These are phyloP conservation scores for Aureobasidium sp. DNA, from an alignment of 2,329 filamentous ascomycete genomes.

Conservation along the genomic window DNA sequence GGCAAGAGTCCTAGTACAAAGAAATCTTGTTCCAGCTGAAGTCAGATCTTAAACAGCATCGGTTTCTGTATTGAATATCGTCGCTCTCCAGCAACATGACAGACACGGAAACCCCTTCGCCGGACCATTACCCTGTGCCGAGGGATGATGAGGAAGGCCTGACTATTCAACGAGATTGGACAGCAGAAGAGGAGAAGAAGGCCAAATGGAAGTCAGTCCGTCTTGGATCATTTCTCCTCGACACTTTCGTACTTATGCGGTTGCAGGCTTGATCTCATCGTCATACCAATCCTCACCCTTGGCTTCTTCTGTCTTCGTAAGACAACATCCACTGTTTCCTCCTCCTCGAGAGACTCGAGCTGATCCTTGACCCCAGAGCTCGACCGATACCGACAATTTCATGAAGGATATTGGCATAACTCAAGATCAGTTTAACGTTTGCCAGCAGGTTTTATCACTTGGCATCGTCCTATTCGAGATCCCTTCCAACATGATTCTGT, in stretches of 20 bases:
- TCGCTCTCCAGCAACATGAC: neutral
- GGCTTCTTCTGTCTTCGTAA: constrained; percentile 26
- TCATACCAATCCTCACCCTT: constrained; percentile 25
- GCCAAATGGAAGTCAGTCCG: constrained; percentile 22
- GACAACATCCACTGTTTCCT: neutral
- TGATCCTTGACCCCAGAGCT: constrained; percentile 15
- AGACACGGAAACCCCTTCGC: neutral
- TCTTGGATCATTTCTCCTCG: neutral
- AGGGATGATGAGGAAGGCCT: constrained; percentile 1
- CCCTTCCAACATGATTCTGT: constrained; percentile 24
- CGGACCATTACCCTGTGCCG: neutral
- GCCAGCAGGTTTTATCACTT: constrained; percentile 26
- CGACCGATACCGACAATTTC: constrained; percentile 24
- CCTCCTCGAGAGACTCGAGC: neutral
- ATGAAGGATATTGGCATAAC: constrained; percentile 24
- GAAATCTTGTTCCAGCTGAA: neutral
- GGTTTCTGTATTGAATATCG: neutral
- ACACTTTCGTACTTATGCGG: neutral
- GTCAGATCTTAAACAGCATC: neutral
- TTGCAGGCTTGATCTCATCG: constrained; percentile 22
- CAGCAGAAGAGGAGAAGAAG: constrained; percentile 21
- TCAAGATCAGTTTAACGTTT: constrained; percentile 26
- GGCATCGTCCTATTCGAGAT: constrained; percentile 27
- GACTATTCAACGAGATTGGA: constrained; percentile 17
- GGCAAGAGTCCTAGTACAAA: neutral